Base-by-base conservation (phyloP, 441 rosid species). In the Lepidium campestre region DNA sequence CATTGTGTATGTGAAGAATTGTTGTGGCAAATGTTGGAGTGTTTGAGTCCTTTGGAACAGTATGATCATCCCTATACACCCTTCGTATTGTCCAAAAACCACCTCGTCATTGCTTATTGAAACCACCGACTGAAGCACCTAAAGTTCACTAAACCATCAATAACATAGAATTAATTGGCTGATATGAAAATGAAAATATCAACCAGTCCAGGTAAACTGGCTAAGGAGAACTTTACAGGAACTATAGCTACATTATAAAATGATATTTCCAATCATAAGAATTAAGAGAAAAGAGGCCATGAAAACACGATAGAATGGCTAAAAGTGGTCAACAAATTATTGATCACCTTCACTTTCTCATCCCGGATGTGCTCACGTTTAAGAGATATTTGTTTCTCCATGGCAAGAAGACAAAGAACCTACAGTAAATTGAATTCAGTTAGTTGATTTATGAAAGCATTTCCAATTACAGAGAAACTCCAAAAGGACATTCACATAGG, bases 41-140 rank as follows among this genome's bases (percentile, higher is more conserved):
- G 78, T 90, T 92, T 22, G 99, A 92, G 70, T 74, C 71, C 50
- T 88, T 82, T 25, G 98, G 98, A 75, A 92, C 98, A 35, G 98
- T 92, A 55, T 93, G 85, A 70, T 95, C 98, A 54, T 95, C 93
- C 62, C 72, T 82, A 60, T 95, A 92, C 60, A 92, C 60, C 98
- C 97, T 41, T 90, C 80, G 67, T 95, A 95, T 62, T 95, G 98
- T 75, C 99, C 98, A 48, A 91, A 94, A 72, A 95, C 93, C 71
- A 91, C 93, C 61, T 95, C 99, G 48, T 91, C 89, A 64, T 91
- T 96, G 42, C 75, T 88, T 70, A 95, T 88, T 6, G 96, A 91
- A 78, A 88, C 84, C 57, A 92, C 95, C 1, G 98, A 90, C 67
- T 85, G 93, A 77, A 95, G 99, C 78, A 92, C 99, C 96, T 95